Conservation (phyloP, 75 land plant species). For the Selaginella moellendorffii region DNA sequence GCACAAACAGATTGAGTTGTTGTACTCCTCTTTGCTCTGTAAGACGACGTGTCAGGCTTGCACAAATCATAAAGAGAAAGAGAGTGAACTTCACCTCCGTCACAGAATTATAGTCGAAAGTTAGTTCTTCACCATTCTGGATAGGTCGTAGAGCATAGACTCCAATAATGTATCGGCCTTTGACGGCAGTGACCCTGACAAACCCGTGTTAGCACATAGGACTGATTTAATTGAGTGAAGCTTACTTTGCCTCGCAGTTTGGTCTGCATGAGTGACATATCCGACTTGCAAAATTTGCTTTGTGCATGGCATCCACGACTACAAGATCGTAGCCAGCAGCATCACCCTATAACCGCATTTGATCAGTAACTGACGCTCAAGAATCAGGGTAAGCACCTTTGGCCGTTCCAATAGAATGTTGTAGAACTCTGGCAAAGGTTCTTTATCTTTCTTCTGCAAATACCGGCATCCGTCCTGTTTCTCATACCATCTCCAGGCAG, state of each 20-base stretch:
- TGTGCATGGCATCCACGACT: slow-evolving; percentile 99
- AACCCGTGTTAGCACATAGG: not conserved
- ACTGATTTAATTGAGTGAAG: not conserved
- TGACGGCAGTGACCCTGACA: slow-evolving; percentile 90
- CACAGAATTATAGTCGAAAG: slow-evolving; percentile 94
- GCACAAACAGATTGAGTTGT: slow-evolving; percentile 87
- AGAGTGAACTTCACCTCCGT: slow-evolving; percentile 50
- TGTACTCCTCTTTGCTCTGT: slow-evolving; percentile 97
- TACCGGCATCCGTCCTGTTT: slow-evolving; percentile 91
- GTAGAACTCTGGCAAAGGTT: slow-evolving; percentile 93
- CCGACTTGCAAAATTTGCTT: slow-evolving; percentile 96
- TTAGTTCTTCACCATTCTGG: slow-evolving; percentile 83
- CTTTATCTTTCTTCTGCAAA: slow-evolving; percentile 73
- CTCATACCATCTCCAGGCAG: slow-evolving; percentile 98
- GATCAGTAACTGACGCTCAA: slow-evolving; percentile 7
- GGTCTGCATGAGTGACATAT: slow-evolving; percentile 96
- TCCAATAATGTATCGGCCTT: slow-evolving; percentile 90
- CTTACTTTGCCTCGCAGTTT: slow-evolving; percentile 99
- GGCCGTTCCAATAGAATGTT: slow-evolving; percentile 93
- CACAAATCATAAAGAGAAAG: not conserved
- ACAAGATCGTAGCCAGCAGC: slow-evolving; percentile 93
- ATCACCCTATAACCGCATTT: slow-evolving; percentile 47
- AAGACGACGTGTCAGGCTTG: not conserved
- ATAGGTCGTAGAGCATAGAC: slow-evolving; percentile 75
- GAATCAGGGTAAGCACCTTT: slow-evolving; percentile 36